Evolutionary conservation across 106 monocot species (phyloP), one percentile per base, ranked within the genome.

Genomic region (Allium fistulosum): DNA sequence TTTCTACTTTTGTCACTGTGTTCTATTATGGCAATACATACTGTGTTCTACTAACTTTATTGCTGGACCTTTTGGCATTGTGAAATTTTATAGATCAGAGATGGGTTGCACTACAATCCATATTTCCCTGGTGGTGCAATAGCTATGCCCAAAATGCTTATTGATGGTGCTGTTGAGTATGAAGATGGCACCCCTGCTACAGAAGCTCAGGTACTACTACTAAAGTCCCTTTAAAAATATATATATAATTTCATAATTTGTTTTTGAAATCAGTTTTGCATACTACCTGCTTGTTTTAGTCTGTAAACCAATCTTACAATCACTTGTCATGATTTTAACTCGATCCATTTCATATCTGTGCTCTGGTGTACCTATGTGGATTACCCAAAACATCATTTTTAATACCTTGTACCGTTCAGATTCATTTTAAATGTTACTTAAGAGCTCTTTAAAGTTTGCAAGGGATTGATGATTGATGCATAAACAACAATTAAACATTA

Each of bases 81-180:
- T 22, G 22, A 22, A 22, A 22, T 22, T 22, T 53, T 64, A 48
- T 48, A 96, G 91, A 91, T 96, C 55, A 73, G 96, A 50, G 96
- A 96, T 2, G 96, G 96, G 1, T 69, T 96, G 69, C 80, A 91
- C 55, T 92, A 96, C 68, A 91, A 96, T 78, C 96, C 96, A 45
- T 96, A 96, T 72, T 96, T 96, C 27, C 86, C 91, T 76, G 96
- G 96, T 56, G 96, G 91, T 68, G 96, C 96, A 45, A 96, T 96
- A 59, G 91, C 91, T 12, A 96, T 96, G 96, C 96, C 96, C 17
- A 79, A 96, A 76, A 96, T 96, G 96, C 96, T 96, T 67, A 92
- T 72, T 75, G 92, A 96, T 75, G 92, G 88, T 76, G 86, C 96
- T 76, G 56, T 96, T 7, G 96, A 96, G 71, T 96, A 96, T 69